Evolutionary conservation across 2,329 filamentous ascomycete species (phyloP).

Genomic region (Pseudocercospora vitis): DNA sequence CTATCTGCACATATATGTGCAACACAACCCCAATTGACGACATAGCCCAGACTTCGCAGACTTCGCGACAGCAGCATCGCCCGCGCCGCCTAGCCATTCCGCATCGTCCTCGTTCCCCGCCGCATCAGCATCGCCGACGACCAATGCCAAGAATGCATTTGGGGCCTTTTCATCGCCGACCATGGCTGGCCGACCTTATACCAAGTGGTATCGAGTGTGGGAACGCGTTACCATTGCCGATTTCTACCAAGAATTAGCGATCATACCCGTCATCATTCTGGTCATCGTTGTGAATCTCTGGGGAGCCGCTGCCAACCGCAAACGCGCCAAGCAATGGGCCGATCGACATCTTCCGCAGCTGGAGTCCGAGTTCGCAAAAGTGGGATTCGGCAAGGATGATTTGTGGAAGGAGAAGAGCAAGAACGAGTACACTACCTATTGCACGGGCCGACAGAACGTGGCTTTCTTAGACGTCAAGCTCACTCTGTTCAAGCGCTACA

Average conservation of each 20-base stretch:
- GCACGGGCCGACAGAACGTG: constrained; percentile 86
- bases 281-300: constrained; percentile 78
- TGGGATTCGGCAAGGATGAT: constrained; percentile 73
- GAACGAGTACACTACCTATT: constrained; percentile 84
- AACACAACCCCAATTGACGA: constrained; percentile 22
- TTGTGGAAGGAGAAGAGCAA: constrained; percentile 87
- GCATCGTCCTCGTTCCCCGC: constrained; percentile 51
- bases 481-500: constrained; percentile 80
- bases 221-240: constrained; percentile 82
- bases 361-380: constrained; percentile 77
- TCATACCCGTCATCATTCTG: constrained; percentile 71
- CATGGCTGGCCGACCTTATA: constrained; percentile 65
- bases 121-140: constrained; percentile 39
- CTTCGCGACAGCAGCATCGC: constrained; percentile 77
- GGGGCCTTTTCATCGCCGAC: constrained; percentile 36
- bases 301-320: constrained; percentile 76
- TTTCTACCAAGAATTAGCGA: constrained; percentile 83
- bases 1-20: background rate
- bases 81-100: constrained; percentile 54
- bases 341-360: constrained; percentile 70
- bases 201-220: constrained; percentile 95
- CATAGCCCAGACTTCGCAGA: constrained; percentile 78
- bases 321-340: constrained; percentile 78
- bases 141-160: constrained; percentile 40
- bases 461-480: constrained; percentile 87